Percentiles rank a stretch among this genome's conserved stretches.
Conservation (phyloP, 2,329 filamentous ascomycete species). For the Claviceps quebecensis region DNA sequence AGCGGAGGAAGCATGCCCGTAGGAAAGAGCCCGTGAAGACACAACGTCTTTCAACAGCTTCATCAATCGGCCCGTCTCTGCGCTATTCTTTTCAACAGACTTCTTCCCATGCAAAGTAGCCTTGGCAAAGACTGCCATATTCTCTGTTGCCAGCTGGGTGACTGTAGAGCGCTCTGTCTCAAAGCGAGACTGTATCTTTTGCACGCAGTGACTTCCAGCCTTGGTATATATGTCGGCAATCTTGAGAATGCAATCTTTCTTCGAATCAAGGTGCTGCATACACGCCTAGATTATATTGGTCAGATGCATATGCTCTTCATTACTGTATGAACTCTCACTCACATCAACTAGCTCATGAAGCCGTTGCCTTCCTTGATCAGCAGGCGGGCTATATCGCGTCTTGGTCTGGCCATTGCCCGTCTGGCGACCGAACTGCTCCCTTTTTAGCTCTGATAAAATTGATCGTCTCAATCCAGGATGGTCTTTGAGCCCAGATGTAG, state of each 20-base stretch:
- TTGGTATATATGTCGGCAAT: slow-evolving; percentile 3
- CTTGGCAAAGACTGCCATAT: background rate
- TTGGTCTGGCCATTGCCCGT: background rate
- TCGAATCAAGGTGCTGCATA: slow-evolving; percentile 2
- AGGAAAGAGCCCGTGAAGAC: background rate
- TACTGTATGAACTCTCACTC: background rate
- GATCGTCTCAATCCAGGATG: background rate
- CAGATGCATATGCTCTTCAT: background rate
- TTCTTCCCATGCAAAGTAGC: background rate
- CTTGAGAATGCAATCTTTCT: background rate
- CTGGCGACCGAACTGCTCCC: background rate
- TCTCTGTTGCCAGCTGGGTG: background rate
- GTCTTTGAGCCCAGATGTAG: background rate
- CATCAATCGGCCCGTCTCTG: background rate
- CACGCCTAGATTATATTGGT: background rate
- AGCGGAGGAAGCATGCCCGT: background rate
- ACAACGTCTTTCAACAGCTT: background rate
- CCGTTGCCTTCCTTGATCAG: slow-evolving; percentile 1
- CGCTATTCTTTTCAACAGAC: background rate
- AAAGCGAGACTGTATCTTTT: slow-evolving; percentile 5
- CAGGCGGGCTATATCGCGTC: background rate
- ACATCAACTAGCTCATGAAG: slow-evolving; percentile 5
- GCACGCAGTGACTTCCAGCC: slow-evolving; percentile 4
- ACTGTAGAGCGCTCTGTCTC: slow-evolving; percentile 1
- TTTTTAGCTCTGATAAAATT: slow-evolving; percentile 1